Conservation (phyloP, 495 filamentous ascomycete species). For the Penicillium psychrofluorescens region DNA sequence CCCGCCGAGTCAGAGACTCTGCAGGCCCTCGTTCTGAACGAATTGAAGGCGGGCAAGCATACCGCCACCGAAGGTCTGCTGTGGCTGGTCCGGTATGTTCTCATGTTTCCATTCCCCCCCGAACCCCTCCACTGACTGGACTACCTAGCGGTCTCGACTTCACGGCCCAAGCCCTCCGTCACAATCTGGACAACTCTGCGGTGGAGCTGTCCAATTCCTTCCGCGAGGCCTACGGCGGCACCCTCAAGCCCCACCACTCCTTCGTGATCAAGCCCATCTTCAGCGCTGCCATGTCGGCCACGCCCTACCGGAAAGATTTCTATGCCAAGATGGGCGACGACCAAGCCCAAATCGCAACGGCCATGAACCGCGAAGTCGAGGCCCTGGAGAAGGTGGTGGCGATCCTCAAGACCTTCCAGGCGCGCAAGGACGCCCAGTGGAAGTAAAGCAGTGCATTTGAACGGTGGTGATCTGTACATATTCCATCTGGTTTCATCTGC, state of each 20-base stretch:
- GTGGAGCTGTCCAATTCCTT: constrained; percentile 83
- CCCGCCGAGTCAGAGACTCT: constrained; percentile 70
- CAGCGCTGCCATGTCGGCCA: constrained; percentile 83
- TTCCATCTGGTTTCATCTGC: constrained; percentile 13
- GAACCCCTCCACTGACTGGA: not conserved
- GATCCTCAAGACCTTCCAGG: constrained; percentile 70
- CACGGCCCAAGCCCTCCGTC: constrained; percentile 73
- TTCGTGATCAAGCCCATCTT: constrained; percentile 85
- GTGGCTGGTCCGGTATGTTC: constrained; percentile 78
- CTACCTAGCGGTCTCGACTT: constrained; percentile 79
- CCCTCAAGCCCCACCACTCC: constrained; percentile 85
- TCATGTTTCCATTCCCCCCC: constrained; percentile 1
- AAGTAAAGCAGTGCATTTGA: constrained; percentile 23
- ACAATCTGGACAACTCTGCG: constrained; percentile 56
- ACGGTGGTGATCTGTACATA: constrained; percentile 24
- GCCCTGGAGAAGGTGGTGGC: constrained; percentile 66
- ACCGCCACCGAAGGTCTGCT: constrained; percentile 79
- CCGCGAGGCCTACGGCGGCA: constrained; percentile 71
- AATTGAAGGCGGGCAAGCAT: constrained; percentile 81
- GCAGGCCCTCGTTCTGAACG: constrained; percentile 76
- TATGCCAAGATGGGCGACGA: constrained; percentile 76
- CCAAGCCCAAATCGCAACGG: constrained; percentile 43
- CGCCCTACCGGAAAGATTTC: constrained; percentile 86
- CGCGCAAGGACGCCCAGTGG: constrained; percentile 62
- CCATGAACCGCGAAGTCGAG: constrained; percentile 61